A percentile compares a stretch with the other conserved stretches of the same genome.
Conservation (phyloP, 257 asterid species). For the Striga asiatica region DNA sequence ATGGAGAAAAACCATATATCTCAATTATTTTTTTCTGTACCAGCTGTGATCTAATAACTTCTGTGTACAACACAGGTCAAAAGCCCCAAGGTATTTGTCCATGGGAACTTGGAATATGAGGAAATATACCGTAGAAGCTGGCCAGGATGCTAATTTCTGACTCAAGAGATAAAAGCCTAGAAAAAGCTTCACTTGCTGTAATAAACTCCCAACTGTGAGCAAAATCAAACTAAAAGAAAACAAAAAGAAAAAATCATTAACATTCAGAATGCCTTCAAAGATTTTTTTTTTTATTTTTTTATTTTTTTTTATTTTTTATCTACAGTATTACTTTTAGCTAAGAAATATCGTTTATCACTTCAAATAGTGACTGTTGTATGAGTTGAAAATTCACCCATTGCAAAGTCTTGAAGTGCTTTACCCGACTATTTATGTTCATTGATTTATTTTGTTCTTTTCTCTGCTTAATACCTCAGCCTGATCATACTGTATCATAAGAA, state of each 20-base stretch:
- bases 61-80: constrained; percentile 32
- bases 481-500: background rate
- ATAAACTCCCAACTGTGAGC: background rate
- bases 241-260: no score
- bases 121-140: constrained; percentile 41
- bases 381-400: no score
- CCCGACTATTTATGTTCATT: no score
- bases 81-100: constrained; percentile 53
- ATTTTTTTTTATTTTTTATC: no score
- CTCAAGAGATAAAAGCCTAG: constrained; percentile 7
- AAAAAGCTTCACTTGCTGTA: background rate
- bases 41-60: background rate
- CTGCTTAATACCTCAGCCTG: no score
- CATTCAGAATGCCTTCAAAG: no score
- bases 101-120: constrained; percentile 37
- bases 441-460: no score
- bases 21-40: background rate
- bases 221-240: no score
- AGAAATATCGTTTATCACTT: no score
- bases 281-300: no score
- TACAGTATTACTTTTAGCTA: no score
- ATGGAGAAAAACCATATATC: constrained; percentile 7
- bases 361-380: background rate
- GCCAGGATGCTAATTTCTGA: constrained; percentile 52
- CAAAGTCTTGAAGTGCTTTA: background rate